Evolutionary conservation across 805 yeast genomes (phyloP).

Genomic region (Myxozyma melibiosi): DNA sequence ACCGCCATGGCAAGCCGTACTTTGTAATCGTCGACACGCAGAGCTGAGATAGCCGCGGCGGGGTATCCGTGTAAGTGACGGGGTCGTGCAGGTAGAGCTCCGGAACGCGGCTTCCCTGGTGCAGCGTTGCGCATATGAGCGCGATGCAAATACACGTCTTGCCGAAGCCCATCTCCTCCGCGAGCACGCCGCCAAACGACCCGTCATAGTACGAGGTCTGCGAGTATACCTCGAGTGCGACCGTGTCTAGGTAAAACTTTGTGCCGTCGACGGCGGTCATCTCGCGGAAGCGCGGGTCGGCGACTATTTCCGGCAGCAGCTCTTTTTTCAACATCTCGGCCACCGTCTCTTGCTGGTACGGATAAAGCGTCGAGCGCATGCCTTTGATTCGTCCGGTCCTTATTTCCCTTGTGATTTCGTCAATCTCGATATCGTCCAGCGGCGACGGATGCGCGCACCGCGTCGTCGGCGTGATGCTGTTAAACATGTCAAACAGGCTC

Average conservation of each 20-base stretch:
- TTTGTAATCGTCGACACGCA: constrained; percentile 50
- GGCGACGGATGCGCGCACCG: constrained; percentile 10
- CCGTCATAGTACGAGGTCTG: constrained; percentile 50
- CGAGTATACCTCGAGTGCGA: constrained; percentile 39
- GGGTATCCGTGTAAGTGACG: constrained; percentile 34
- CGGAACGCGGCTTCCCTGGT: constrained; percentile 55
- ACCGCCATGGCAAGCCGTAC: constrained; percentile 62
- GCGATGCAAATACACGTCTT: constrained; percentile 64
- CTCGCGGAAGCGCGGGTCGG: constrained; percentile 45
- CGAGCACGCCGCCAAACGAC: constrained; percentile 64
- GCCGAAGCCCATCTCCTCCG: constrained; percentile 68
- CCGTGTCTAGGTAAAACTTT: constrained; percentile 45
- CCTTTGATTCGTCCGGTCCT: constrained; percentile 48
- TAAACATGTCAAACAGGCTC: constrained; percentile 31
- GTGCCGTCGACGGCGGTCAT: constrained; percentile 34
- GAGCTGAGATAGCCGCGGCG: constrained; percentile 43
- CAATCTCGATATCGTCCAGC: constrained; percentile 33
- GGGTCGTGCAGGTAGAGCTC: constrained; percentile 20
- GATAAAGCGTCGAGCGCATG: constrained; percentile 53
- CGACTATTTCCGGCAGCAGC: constrained; percentile 39
- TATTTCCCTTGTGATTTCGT: constrained; percentile 36
- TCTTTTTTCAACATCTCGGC: constrained; percentile 63
- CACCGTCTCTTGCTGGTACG: constrained; percentile 63
- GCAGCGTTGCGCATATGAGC: constrained; percentile 56
- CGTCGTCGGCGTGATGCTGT: constrained; percentile 23